These are phyloP conservation scores for Primulina huaijiensis DNA, from an alignment of 257 asterid species.

Conservation along the genomic window DNA sequence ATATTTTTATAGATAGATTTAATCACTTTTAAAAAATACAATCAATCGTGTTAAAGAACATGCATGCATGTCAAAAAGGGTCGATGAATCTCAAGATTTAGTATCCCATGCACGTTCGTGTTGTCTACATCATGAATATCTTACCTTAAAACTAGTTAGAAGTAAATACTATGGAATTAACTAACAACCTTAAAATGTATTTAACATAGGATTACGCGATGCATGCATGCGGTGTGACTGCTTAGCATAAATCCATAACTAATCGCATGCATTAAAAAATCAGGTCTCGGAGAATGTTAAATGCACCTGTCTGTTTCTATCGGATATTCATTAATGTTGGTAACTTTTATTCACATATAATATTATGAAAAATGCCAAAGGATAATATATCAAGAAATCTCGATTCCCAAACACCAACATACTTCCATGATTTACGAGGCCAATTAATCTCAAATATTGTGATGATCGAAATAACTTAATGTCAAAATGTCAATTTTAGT, in stretches of 20 bases:
- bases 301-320: background rate
- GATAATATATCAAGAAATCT: background rate
- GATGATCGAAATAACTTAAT: too few relatives aligned
- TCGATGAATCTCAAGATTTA: background rate
- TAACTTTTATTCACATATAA: background rate
- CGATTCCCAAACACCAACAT: too few relatives aligned
- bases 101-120: background rate
- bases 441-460: too few relatives aligned
- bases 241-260: conserved; percentile 14
- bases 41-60: too few relatives aligned
- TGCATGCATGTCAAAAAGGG: background rate
- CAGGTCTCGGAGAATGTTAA: conserved; percentile 14
- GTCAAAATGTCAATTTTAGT: too few relatives aligned
- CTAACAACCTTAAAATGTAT: background rate
- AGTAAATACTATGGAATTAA: background rate
- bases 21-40: background rate
- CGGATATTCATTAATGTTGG: background rate
- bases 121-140: background rate
- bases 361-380: background rate
- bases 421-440: too few relatives aligned
- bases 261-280: background rate
- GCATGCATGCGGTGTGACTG: background rate
- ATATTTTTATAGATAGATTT: too few relatives aligned
- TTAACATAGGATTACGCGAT: background rate
- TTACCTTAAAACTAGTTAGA: too few relatives aligned